A percentile compares a stretch with the other conserved stretches of the same genome.
These are phyloP conservation scores for Fusarium sp. DNA, from an alignment of 2,329 filamentous ascomycete genomes.

Conservation along the genomic window DNA sequence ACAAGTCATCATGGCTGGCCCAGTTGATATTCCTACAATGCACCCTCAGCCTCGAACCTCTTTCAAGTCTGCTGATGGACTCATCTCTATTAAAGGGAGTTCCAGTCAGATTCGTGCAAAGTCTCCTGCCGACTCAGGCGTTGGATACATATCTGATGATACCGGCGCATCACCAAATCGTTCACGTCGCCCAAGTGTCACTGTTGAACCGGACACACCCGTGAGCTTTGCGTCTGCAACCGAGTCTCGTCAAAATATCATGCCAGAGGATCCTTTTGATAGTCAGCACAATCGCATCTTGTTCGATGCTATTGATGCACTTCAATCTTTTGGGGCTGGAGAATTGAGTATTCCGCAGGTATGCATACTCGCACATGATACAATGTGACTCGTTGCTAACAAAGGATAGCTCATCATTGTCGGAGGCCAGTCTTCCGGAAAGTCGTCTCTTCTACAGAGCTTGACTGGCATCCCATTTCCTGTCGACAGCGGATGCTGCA, in stretches of 20 bases:
- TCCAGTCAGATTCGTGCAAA: neutral
- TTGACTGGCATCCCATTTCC: conserved; percentile 56
- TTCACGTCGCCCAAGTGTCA: neutral
- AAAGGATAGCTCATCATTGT: conserved; percentile 52
- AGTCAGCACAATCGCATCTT: conserved; percentile 51
- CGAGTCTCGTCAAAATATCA: conserved; percentile 1
- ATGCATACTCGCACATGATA: neutral
- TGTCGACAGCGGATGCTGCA: conserved; percentile 50
- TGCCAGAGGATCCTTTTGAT: conserved; percentile 52
- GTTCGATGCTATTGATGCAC: conserved; percentile 54
- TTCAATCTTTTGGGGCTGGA: conserved; percentile 51
- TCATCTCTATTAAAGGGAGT: neutral
- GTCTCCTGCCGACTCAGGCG: conserved; percentile 26
- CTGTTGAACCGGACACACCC: neutral
- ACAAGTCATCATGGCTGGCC: conserved; percentile 32
- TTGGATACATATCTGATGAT: conserved; percentile 24
- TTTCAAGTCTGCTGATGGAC: neutral
- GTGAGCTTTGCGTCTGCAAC: neutral
- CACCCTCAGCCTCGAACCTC: conserved; percentile 3
- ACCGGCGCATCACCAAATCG: neutral
- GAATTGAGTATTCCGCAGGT: conserved; percentile 54
- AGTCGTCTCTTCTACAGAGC: conserved; percentile 54
- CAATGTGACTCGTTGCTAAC: neutral
- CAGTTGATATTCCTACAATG: conserved; percentile 16
- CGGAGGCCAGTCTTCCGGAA: conserved; percentile 54